Conservation (phyloP, 768 basidiomycete species). For the Macrolepiota dolichaula region DNA sequence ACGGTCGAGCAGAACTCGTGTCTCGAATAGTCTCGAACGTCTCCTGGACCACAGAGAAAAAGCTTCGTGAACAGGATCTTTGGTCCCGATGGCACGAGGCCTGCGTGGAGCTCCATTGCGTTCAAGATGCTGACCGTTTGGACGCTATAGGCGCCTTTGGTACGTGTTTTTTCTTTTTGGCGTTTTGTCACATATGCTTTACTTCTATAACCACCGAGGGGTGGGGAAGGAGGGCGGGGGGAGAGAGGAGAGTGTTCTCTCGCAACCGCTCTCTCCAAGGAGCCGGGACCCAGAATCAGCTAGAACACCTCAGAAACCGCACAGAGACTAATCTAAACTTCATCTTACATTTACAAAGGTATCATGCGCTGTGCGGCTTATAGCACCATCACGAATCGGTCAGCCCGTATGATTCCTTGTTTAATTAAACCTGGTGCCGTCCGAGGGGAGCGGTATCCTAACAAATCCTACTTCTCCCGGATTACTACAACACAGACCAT, state of each 20-base stretch:
- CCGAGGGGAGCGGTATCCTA: slow-evolving; percentile 7
- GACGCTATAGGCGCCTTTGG: slow-evolving; percentile 85
- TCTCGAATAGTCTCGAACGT: slow-evolving; percentile 71
- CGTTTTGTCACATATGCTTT: too few relatives aligned
- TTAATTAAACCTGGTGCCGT: slow-evolving; percentile 6
- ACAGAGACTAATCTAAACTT: neutral
- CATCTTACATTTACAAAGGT: slow-evolving; percentile 28
- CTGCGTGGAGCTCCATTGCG: slow-evolving; percentile 76
- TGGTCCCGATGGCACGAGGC: slow-evolving; percentile 67
- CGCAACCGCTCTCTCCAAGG: neutral
- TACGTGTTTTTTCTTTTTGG: slow-evolving; percentile 27
- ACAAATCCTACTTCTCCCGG: neutral
- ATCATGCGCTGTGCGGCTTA: slow-evolving; percentile 72
- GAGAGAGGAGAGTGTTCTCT: too few relatives aligned
- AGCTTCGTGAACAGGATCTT: slow-evolving; percentile 46
- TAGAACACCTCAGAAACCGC: neutral
- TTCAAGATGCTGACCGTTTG: slow-evolving; percentile 76
- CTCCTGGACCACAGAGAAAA: slow-evolving; percentile 84
- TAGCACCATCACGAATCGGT: slow-evolving; percentile 51
- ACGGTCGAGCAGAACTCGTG: slow-evolving; percentile 56
- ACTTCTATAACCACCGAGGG: neutral
- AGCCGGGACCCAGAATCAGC: neutral
- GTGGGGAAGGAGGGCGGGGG: too few relatives aligned
- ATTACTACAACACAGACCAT: slow-evolving; percentile 30
- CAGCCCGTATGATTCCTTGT: slow-evolving; percentile 11